Evolutionary conservation across 2,329 filamentous ascomycete species (phyloP).

Genomic region (Zymoseptoria passerinii): DNA sequence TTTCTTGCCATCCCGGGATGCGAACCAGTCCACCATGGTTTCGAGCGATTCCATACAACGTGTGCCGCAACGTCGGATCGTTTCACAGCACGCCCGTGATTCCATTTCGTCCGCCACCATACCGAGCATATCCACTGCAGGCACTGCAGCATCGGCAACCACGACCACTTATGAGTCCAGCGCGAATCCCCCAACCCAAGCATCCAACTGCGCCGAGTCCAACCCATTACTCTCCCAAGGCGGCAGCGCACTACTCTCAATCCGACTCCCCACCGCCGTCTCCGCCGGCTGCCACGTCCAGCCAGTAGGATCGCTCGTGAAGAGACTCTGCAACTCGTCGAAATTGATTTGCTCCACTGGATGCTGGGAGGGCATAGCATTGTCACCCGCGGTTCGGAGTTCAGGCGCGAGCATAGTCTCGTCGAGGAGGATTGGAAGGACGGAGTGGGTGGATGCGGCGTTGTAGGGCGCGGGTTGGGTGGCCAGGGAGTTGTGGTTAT

Average conservation of each 20-base stretch:
- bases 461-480: neutral
- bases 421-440: neutral
- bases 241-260: conserved; percentile 16
- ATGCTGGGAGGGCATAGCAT: neutral
- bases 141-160: too few relatives aligned
- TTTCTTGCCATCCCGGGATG: too few relatives aligned
- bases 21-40: too few relatives aligned
- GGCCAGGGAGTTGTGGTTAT: neutral
- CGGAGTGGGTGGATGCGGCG: neutral
- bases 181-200: conserved; percentile 18
- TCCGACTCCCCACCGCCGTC: conserved; percentile 17
- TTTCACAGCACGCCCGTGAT: too few relatives aligned
- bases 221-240: conserved; percentile 18
- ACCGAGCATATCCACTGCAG: neutral
- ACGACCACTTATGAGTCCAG: conserved; percentile 6
- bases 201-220: conserved; percentile 17
- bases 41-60: too few relatives aligned
- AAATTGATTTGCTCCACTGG: conserved; percentile 16
- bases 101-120: neutral
- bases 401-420: conserved; percentile 9
- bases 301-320: conserved; percentile 20
- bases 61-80: too few relatives aligned
- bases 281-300: conserved; percentile 23
- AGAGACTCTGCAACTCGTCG: conserved; percentile 18
- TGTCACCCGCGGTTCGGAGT: conserved; percentile 1